Percentiles rank a stretch among this genome's conserved stretches.
These are phyloP conservation scores for Paratrimastix pyriformis DNA, from an alignment of 78 protist species.

Conservation along the genomic window DNA sequence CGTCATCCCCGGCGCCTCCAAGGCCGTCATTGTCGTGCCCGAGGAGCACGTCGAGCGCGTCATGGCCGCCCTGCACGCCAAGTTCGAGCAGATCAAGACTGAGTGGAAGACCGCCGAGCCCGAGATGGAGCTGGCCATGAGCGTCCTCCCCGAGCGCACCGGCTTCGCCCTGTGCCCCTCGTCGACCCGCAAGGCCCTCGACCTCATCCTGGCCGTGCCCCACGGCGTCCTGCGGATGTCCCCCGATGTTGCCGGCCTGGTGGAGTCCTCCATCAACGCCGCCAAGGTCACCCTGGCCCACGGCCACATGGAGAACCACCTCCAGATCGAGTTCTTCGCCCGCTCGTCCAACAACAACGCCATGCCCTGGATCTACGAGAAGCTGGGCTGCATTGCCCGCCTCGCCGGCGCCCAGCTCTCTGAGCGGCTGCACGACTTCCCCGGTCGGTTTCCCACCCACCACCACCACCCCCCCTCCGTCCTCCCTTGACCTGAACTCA, in stretches of 20 bases:
- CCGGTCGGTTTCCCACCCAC: too few species aligned
- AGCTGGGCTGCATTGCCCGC: constrained; percentile 10
- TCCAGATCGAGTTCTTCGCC: constrained; percentile 5
- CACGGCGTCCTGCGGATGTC: constrained; percentile 15
- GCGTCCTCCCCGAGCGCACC: neutral
- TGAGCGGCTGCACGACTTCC: neutral
- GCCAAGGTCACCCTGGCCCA: neutral
- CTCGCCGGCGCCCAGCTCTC: constrained; percentile 6
- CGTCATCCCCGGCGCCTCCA: neutral
- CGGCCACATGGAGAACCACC: neutral
- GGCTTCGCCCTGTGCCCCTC: neutral
- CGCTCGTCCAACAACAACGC: neutral
- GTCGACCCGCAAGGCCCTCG: neutral
- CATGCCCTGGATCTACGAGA: constrained; percentile 10
- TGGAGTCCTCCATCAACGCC: constrained; percentile 10
- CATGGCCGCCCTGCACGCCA: neutral
- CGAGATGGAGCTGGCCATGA: neutral
- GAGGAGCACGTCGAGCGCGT: neutral
- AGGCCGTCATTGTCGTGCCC: neutral
- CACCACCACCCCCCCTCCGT: too few species aligned
- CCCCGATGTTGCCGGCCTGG: neutral
- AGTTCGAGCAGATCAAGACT: neutral
- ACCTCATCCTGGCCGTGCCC: neutral
- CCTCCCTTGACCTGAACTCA: too few species aligned
- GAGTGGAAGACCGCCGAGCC: neutral